A percentile compares a stretch with the other conserved stretches of the same genome.
Conservation (phyloP, 2,329 filamentous ascomycete species). For the Fusarium globosum region DNA sequence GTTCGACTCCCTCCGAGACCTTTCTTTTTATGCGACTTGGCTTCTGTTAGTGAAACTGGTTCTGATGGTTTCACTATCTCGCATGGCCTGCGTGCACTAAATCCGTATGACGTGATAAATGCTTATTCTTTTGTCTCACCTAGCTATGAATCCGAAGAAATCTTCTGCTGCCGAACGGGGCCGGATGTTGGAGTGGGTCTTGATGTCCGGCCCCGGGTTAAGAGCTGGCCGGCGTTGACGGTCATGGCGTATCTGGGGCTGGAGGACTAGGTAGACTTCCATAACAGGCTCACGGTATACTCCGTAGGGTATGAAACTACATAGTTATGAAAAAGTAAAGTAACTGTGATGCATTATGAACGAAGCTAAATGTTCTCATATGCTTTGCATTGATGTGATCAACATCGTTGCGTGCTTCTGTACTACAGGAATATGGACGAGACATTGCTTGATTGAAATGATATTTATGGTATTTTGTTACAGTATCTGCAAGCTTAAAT, state of each 20-base stretch:
- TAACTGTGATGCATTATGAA: not conserved
- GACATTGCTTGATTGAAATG: not conserved
- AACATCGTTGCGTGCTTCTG: not conserved
- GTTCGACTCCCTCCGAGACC: slow-evolving; percentile 2
- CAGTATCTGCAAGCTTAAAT: not conserved
- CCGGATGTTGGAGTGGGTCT: slow-evolving; percentile 17
- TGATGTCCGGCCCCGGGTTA: not conserved
- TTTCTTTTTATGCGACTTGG: not conserved
- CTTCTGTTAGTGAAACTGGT: not conserved
- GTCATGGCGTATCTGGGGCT: too few species aligned
- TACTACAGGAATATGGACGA: not conserved
- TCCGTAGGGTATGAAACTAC: too few species aligned
- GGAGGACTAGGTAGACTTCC: not conserved
- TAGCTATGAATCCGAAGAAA: not conserved
- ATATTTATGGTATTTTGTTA: not conserved
- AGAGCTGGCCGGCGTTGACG: not conserved
- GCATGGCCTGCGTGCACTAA: too few species aligned
- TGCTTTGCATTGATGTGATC: fast-evolving
- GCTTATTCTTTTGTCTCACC: not conserved
- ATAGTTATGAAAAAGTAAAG: too few species aligned
- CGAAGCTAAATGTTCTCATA: too few species aligned
- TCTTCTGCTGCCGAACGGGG: not conserved
- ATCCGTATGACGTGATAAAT: not conserved
- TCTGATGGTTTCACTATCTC: too few species aligned
- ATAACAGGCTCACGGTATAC: too few species aligned